A percentile compares a stretch with the other conserved stretches of the same genome.
phyloP scores from a whole-genome alignment of 2,329 filamentous ascomycete genomes.

The Penicillium sp. region DNA sequence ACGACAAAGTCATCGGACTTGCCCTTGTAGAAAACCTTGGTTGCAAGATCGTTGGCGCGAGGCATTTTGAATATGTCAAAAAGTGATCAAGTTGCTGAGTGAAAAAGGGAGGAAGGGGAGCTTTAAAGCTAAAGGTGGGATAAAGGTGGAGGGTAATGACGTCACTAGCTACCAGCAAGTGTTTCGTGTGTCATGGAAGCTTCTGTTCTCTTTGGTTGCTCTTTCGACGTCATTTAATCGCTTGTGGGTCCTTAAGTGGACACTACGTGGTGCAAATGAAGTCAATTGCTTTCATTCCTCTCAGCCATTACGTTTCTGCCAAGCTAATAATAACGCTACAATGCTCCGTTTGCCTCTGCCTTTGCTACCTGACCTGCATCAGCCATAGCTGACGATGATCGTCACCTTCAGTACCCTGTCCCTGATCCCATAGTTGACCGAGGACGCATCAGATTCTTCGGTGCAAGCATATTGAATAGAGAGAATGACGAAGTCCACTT shows the following conservation, averaged over 20 bases:
- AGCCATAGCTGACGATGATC: slow-evolving; percentile 2
- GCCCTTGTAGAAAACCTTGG: slow-evolving; percentile 86
- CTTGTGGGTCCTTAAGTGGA: slow-evolving; percentile 5
- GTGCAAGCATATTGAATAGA: slow-evolving; percentile 17
- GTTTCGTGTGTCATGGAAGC: slow-evolving; percentile 14
- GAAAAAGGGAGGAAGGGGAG: slow-evolving; percentile 1
- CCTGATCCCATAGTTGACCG: slow-evolving; percentile 2
- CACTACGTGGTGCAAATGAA: neutral
- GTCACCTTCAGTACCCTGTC: slow-evolving; percentile 1
- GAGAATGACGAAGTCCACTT: slow-evolving; percentile 19
- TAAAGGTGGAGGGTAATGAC: slow-evolving; percentile 19
- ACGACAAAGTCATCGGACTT: slow-evolving; percentile 63
- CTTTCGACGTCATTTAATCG: slow-evolving; percentile 21
- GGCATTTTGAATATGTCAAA: slow-evolving; percentile 50
- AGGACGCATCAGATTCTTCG: slow-evolving; percentile 13
- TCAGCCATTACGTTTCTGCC: slow-evolving; percentile 11
- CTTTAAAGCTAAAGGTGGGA: slow-evolving; percentile 9
- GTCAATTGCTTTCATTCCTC: slow-evolving; percentile 11
- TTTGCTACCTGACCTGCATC: neutral
- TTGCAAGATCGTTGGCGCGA: slow-evolving; percentile 64
- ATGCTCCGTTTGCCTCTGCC: neutral
- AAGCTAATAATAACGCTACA: slow-evolving; percentile 13
- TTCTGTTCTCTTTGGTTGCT: slow-evolving; percentile 1
- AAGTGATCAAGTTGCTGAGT: neutral
- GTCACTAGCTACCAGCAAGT: slow-evolving; percentile 11